A percentile compares a stretch with the other conserved stretches of the same genome.
Evolutionary conservation across 2,329 filamentous ascomycete genomes (phyloP).

Genomic region (Ceratocystis cacaofunesta): DNA sequence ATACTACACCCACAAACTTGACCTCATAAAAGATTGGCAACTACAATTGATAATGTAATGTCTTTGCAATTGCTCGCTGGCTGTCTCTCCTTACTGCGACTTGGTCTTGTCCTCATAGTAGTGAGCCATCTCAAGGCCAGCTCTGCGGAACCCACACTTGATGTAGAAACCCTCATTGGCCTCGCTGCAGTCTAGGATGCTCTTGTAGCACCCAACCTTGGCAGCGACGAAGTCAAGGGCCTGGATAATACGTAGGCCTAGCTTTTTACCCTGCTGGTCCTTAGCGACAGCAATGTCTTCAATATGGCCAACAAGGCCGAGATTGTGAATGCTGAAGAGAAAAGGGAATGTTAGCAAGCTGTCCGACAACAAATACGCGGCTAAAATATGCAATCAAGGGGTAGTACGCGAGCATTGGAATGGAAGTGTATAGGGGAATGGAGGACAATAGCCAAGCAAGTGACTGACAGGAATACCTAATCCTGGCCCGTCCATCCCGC

Average conservation of each 20-base stretch:
- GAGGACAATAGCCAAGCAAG: not conserved
- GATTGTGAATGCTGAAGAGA: slow-evolving; percentile 51
- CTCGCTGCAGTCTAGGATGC: slow-evolving; percentile 90
- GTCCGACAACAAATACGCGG: not conserved
- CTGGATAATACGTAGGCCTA: slow-evolving; percentile 84
- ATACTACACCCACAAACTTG: not conserved
- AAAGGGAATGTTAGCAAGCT: not conserved
- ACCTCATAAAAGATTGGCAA: not conserved
- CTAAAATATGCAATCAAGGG: not conserved
- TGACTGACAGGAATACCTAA: not conserved
- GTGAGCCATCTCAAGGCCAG: slow-evolving; percentile 91
- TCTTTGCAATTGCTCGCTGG: not conserved
- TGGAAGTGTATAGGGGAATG: not conserved
- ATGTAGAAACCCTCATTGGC: slow-evolving; percentile 95
- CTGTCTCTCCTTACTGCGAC: slow-evolving; percentile 19
- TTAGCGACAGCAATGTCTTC: slow-evolving; percentile 93
- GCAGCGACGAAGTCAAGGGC: slow-evolving; percentile 79
- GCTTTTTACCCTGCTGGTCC: slow-evolving; percentile 93
- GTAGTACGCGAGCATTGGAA: not conserved
- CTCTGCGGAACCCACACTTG: slow-evolving; percentile 89
- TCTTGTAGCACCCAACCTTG: slow-evolving; percentile 90
- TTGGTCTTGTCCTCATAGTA: slow-evolving; percentile 59
- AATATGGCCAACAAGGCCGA: slow-evolving; percentile 82
- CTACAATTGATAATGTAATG: too few relatives aligned
- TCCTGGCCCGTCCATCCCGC: not conserved